A percentile compares a stretch with the other conserved stretches of the same genome.
Evolutionary conservation across 1,284 basidiomycete genomes (phyloP).

Genomic region (Moesziomyces sp.): DNA sequence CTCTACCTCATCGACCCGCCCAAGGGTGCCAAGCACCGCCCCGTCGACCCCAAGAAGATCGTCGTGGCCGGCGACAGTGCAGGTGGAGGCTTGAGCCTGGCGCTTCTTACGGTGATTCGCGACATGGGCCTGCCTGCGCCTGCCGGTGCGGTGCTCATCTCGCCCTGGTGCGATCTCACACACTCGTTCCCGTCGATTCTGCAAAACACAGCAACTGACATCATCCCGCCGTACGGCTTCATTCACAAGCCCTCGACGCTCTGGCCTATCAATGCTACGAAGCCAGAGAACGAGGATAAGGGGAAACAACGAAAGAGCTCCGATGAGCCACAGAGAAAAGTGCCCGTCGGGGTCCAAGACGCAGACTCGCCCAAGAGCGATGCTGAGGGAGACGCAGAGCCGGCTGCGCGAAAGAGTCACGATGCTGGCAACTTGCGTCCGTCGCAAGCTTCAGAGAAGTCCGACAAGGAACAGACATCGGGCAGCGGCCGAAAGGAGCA

Average conservation of each 20-base stretch:
- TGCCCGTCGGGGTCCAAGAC: conserved; percentile 30
- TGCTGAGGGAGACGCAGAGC: conserved; percentile 7
- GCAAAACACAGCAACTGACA: conserved; percentile 79
- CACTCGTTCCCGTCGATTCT: conserved; percentile 92
- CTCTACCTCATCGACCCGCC: conserved; percentile 81
- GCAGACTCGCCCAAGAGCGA: conserved; percentile 5
- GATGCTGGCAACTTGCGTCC: conserved; percentile 20
- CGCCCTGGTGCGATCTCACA: conserved; percentile 85
- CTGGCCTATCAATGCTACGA: conserved; percentile 58
- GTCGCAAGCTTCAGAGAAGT: neutral
- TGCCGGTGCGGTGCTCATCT: conserved; percentile 70
- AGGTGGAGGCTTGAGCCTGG: conserved; percentile 86
- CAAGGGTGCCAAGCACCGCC: conserved; percentile 72
- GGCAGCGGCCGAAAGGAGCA: neutral
- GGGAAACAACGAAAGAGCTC: neutral
- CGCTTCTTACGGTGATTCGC: conserved; percentile 89
- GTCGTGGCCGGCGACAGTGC: conserved; percentile 90
- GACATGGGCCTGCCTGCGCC: conserved; percentile 84
- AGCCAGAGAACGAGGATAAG: conserved; percentile 11
- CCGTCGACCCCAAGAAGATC: conserved; percentile 84
- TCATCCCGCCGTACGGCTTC: conserved; percentile 72
- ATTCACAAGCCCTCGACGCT: conserved; percentile 66
- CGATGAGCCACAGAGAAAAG: conserved; percentile 22
- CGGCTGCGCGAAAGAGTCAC: conserved; percentile 25
- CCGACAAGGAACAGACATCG: neutral